phyloP scores from a whole-genome alignment of 2,329 filamentous ascomycete genomes.

The Xylaria arbuscula region DNA sequence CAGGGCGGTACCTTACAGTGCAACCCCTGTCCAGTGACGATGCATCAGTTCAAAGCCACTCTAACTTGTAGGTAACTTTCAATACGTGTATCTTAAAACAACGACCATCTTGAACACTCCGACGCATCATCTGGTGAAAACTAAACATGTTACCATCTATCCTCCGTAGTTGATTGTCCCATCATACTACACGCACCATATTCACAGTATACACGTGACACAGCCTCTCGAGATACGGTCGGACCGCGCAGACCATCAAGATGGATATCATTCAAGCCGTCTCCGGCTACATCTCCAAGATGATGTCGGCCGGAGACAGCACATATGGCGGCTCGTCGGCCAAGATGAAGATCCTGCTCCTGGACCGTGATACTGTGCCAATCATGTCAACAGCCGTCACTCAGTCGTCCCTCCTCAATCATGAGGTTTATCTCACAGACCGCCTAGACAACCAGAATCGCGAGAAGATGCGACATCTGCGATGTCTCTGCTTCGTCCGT shows the following conservation, averaged over 20 bases:
- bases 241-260: constrained; percentile 46
- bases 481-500: constrained; percentile 91
- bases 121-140: constrained; percentile 24
- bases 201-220: neutral
- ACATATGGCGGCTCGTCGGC: constrained; percentile 73
- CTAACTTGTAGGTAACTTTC: neutral
- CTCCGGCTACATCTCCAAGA: constrained; percentile 94
- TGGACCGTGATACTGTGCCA: constrained; percentile 92
- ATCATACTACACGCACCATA: neutral
- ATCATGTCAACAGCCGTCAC: constrained; percentile 96
- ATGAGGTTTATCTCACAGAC: constrained; percentile 98
- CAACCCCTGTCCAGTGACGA: constrained; percentile 42
- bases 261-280: constrained; percentile 97
- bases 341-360: constrained; percentile 97
- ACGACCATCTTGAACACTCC: constrained; percentile 17
- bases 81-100: neutral
- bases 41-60: constrained; percentile 33
- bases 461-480: constrained; percentile 97
- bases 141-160: neutral
- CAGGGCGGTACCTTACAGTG: constrained; percentile 12
- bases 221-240: constrained; percentile 3
- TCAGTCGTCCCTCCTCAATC: constrained; percentile 91
- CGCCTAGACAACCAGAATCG: constrained; percentile 88
- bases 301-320: constrained; percentile 86
- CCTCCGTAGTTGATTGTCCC: neutral